Percentiles rank a stretch among this genome's conserved stretches.
These are phyloP conservation scores for Fraxinus floribunda DNA, from an alignment of 305 asterid species.

Conservation along the genomic window DNA sequence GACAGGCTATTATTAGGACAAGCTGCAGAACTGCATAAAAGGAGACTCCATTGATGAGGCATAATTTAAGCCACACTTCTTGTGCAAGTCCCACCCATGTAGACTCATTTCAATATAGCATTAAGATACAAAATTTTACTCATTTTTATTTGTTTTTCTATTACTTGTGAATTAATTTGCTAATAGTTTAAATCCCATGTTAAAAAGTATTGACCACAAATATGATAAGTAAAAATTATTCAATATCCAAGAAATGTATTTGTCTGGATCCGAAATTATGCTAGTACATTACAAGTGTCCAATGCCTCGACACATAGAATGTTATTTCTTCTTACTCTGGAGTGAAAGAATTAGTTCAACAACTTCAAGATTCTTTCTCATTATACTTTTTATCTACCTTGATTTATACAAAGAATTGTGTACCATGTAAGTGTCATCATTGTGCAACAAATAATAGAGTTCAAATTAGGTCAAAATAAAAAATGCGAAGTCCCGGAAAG, in stretches of 20 bases:
- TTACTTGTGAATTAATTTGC: not conserved
- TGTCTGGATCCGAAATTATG: not conserved
- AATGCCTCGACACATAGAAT: not conserved
- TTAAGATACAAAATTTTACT: not conserved
- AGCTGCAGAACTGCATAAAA: slow-evolving; percentile 21
- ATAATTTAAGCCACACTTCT: slow-evolving; percentile 19
- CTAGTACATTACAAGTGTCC: not conserved
- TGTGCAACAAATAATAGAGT: not conserved
- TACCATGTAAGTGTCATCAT: not conserved
- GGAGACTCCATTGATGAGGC: slow-evolving; percentile 33
- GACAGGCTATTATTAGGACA: slow-evolving; percentile 21
- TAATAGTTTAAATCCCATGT: not conserved
- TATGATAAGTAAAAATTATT: not conserved
- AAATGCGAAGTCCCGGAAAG: slow-evolving; percentile 13
- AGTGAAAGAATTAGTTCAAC: not conserved
- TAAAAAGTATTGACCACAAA: not conserved
- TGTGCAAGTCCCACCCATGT: not conserved
- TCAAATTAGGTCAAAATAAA: slow-evolving; percentile 30
- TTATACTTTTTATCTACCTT: not conserved
- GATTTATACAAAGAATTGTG: not conserved
- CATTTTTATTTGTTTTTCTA: not conserved
- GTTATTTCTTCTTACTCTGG: not conserved
- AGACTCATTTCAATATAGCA: not conserved
- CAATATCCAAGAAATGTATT: not conserved
- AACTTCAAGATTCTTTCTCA: not conserved